Evolutionary conservation across 345 rosid species (phyloP).

Genomic region (Salix udensis): DNA sequence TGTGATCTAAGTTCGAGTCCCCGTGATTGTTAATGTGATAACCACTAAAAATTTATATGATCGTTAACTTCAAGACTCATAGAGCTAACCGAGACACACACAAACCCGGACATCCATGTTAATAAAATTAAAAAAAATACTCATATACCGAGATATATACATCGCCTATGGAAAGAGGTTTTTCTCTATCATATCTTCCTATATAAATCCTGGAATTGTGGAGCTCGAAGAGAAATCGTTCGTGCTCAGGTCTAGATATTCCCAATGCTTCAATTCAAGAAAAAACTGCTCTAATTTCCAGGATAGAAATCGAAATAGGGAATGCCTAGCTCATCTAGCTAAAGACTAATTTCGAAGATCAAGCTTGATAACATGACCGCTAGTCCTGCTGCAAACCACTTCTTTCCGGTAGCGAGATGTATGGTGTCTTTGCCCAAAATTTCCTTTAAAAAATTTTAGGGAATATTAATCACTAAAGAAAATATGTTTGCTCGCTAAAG

Average conservation of each 20-base stretch:
- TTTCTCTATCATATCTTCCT: background rate
- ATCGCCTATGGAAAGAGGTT: no score
- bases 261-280: slow-evolving; percentile 8
- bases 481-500: background rate
- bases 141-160: no score
- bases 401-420: slow-evolving; percentile 14
- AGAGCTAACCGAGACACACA: no score
- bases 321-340: background rate
- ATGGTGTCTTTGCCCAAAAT: background rate
- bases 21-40: no score
- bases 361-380: slow-evolving; percentile 12
- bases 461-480: no score
- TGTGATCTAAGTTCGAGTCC: no score
- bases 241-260: slow-evolving; percentile 31
- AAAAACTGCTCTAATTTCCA: background rate
- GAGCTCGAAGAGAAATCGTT: slow-evolving; percentile 28
- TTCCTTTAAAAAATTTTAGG: background rate
- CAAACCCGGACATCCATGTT: no score
- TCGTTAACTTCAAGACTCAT: no score
- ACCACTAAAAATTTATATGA: no score
- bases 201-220: slow-evolving; percentile 25
- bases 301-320: no score
- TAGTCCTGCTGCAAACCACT: slow-evolving; percentile 14
- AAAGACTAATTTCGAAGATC: slow-evolving; percentile 16
- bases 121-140: no score